These are phyloP conservation scores for Boletus reticulatus DNA, from an alignment of 768 basidiomycete genomes.

Conservation along the genomic window DNA sequence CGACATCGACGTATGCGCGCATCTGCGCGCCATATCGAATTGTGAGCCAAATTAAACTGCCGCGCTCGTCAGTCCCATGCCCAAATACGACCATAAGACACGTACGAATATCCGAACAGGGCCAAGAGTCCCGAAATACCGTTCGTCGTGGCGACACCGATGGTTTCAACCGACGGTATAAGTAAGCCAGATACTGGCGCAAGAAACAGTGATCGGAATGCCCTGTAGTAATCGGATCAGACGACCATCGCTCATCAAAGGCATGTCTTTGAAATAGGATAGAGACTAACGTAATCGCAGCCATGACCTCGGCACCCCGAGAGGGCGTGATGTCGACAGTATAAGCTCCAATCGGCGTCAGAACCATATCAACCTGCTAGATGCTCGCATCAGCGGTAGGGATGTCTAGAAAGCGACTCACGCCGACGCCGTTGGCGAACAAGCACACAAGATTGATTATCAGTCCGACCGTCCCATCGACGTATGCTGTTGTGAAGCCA, in stretches of 20 bases:
- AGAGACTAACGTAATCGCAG: background rate
- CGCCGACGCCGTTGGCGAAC: slow-evolving; percentile 65
- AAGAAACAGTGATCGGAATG: slow-evolving; percentile 5
- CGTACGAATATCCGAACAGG: slow-evolving; percentile 55
- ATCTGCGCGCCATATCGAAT: background rate
- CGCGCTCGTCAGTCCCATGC: background rate
- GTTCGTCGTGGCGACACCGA: slow-evolving; percentile 43
- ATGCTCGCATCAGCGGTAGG: background rate
- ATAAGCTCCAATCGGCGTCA: background rate
- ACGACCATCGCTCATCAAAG: background rate
- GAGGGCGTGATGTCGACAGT: background rate
- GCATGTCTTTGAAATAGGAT: background rate
- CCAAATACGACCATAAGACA: background rate
- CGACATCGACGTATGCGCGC: background rate
- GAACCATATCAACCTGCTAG: background rate
- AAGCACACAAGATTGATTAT: slow-evolving; percentile 50
- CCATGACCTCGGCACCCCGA: background rate
- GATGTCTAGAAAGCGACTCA: slow-evolving; percentile 27
- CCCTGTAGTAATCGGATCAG: background rate
- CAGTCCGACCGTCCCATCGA: slow-evolving; percentile 50
- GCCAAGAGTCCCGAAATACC: slow-evolving; percentile 43
- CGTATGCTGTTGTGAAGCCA: slow-evolving; percentile 51
- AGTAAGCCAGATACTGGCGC: slow-evolving; percentile 13
- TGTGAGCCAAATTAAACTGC: background rate
- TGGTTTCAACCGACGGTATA: slow-evolving; percentile 39